Conservation (phyloP, 305 asterid genomes). For the Fraxinus angustifolia region DNA sequence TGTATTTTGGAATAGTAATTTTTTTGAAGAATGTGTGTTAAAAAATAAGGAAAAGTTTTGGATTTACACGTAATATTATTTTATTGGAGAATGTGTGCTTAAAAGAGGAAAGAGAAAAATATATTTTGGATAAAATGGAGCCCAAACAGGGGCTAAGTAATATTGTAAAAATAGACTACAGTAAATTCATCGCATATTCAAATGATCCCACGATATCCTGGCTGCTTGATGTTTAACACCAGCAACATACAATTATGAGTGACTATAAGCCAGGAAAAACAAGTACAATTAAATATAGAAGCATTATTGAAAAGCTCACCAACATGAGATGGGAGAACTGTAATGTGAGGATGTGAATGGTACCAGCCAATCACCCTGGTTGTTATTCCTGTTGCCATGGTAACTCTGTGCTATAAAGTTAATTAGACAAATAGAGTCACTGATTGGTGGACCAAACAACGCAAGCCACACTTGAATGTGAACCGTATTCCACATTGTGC, state of each 20-base stretch:
- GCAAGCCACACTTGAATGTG: background rate
- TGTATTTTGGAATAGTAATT: too few relatives aligned
- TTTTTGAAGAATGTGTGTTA: too few relatives aligned
- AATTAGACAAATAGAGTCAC: constrained; percentile 47
- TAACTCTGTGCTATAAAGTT: constrained; percentile 83
- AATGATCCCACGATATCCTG: background rate
- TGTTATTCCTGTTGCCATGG: constrained; percentile 68
- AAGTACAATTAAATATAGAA: constrained; percentile 7
- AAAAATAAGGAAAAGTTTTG: too few relatives aligned
- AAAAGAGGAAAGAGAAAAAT: too few relatives aligned
- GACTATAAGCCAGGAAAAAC: background rate
- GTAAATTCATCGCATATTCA: background rate
- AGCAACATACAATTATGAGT: background rate
- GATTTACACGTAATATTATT: too few relatives aligned
- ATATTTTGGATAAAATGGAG: too few relatives aligned
- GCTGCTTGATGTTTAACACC: background rate
- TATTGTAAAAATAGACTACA: background rate
- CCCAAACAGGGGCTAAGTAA: too few relatives aligned
- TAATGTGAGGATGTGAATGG: constrained; percentile 98
- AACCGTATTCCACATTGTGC: background rate
- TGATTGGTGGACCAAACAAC: background rate
- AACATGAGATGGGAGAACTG: constrained; percentile 98
- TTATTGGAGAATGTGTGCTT: too few relatives aligned
- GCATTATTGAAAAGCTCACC: constrained; percentile 53
- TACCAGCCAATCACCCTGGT: constrained; percentile 99